phyloP scores from a whole-genome alignment of 106 monocot species.

The Allium sativum region DNA sequence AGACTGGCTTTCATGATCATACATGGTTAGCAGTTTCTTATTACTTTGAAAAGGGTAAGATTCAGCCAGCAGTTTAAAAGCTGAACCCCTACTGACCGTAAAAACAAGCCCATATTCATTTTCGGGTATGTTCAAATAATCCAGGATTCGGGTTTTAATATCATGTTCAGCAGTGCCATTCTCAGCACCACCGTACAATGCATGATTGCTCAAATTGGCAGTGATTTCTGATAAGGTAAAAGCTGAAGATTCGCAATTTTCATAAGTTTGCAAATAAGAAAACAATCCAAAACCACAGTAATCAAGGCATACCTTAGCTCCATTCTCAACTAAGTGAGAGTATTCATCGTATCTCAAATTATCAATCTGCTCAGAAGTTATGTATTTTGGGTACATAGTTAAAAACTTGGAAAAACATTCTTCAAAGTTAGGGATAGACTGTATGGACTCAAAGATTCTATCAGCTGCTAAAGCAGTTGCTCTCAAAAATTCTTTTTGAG shows the following conservation, averaged over 20 bases:
- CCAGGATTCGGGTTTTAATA: constrained; percentile 74
- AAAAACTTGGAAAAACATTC: constrained; percentile 69
- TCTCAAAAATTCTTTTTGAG: constrained; percentile 86
- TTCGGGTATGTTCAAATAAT: constrained; percentile 92
- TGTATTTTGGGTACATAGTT: constrained; percentile 85
- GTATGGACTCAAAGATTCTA: constrained; percentile 38
- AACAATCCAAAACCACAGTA: constrained; percentile 97
- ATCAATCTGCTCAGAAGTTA: constrained; percentile 56
- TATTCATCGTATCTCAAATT: constrained; percentile 61
- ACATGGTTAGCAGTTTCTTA: constrained; percentile 92
- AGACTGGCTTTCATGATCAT: constrained; percentile 96
- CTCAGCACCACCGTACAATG: constrained; percentile 74
- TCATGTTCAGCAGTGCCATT: constrained; percentile 79
- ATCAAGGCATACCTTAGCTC: constrained; percentile 80
- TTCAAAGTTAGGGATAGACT: constrained; percentile 43
- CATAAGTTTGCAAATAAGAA: constrained; percentile 64
- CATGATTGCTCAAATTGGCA: constrained; percentile 85
- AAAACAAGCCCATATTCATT: constrained; percentile 87
- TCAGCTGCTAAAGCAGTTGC: constrained; percentile 79
- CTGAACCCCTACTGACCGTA: constrained; percentile 85
- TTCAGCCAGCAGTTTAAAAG: constrained; percentile 78
- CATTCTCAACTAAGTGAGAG: constrained; percentile 44
- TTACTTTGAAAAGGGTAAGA: constrained; percentile 94
- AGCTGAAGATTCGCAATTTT: constrained; percentile 61
- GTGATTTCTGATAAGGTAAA: constrained; percentile 80